Evolutionary conservation across 768 basidiomycete species (phyloP).

Genomic region (Amanita fuliginea): DNA sequence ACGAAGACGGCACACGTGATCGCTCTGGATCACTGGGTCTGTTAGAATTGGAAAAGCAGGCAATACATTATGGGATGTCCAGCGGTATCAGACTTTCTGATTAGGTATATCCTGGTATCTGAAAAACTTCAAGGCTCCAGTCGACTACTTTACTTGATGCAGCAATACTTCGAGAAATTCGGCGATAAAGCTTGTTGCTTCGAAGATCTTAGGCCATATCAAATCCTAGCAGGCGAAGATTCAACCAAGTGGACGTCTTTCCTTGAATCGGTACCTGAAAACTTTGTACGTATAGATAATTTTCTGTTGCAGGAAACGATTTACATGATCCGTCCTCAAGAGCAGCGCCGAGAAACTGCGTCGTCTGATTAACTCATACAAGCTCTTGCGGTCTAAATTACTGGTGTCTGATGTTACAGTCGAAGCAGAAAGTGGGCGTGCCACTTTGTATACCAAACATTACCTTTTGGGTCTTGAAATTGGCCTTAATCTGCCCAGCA

Average conservation of each 20-base stretch:
- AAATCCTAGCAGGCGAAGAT: constrained; percentile 36
- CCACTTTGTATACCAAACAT: constrained; percentile 38
- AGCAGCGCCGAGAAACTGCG: constrained; percentile 43
- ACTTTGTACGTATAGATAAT: constrained; percentile 29
- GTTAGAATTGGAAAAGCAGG: constrained; percentile 64
- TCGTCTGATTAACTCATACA: constrained; percentile 62
- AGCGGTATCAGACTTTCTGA: constrained; percentile 23
- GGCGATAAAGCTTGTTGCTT: constrained; percentile 81
- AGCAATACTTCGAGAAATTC: constrained; percentile 59
- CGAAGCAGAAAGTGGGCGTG: constrained; percentile 45
- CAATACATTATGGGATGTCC: constrained; percentile 34
- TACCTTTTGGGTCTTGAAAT: constrained; percentile 62
- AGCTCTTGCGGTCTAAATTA: constrained; percentile 58
- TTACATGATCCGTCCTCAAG: constrained; percentile 18
- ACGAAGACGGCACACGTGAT: constrained; percentile 60
- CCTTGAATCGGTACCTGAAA: constrained; percentile 34
- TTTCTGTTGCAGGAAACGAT: not conserved
- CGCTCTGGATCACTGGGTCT: constrained; percentile 65
- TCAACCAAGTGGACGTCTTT: constrained; percentile 41
- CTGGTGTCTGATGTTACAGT: constrained; percentile 34
- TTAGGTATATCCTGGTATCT: not conserved
- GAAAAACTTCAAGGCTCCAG: constrained; percentile 26
- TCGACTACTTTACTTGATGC: constrained; percentile 37
- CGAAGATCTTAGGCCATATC: constrained; percentile 72
- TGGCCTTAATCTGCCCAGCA: constrained; percentile 52